Evolutionary conservation across 495 filamentous ascomycete species (phyloP).

Genomic region (Aspergillus ostianus): DNA sequence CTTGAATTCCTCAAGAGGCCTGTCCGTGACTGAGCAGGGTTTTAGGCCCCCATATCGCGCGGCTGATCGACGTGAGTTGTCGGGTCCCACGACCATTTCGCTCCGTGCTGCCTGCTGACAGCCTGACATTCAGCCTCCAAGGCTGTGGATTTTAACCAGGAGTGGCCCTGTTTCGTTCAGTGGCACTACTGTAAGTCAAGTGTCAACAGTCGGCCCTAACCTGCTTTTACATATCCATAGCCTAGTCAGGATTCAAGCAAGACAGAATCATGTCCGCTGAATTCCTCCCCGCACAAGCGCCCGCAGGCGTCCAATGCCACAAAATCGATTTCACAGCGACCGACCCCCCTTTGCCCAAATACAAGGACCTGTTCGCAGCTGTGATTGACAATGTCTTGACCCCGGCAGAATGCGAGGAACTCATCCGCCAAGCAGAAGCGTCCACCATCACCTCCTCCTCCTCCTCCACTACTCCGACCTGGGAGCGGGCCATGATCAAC

Average conservation of each 20-base stretch:
- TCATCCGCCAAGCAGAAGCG: slow-evolving; percentile 57
- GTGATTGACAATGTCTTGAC: slow-evolving; percentile 65
- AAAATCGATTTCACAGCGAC: slow-evolving; percentile 53
- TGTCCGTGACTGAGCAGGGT: too few species aligned
- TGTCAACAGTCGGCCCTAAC: not conserved
- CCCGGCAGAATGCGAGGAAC: slow-evolving; percentile 55
- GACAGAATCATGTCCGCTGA: not conserved
- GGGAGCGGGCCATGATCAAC: slow-evolving; percentile 57
- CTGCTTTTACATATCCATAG: not conserved
- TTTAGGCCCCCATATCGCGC: too few species aligned
- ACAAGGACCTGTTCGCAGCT: slow-evolving; percentile 54
- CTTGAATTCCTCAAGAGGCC: too few species aligned
- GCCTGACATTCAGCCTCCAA: slow-evolving; percentile 1
- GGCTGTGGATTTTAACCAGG: not conserved
- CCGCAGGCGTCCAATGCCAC: slow-evolving; percentile 24
- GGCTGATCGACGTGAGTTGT: too few species aligned
- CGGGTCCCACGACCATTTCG: too few species aligned
- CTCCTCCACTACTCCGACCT: slow-evolving; percentile 16
- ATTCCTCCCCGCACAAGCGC: slow-evolving; percentile 22
- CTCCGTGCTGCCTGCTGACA: not conserved
- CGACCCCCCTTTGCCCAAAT: slow-evolving; percentile 50
- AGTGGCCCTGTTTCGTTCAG: not conserved
- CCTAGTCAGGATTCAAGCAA: not conserved
- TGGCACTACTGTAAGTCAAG: not conserved
- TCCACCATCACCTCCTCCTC: slow-evolving; percentile 19